Base-by-base conservation (phyloP, 2,329 filamentous ascomycete species). In the Septoria petroselini region DNA sequence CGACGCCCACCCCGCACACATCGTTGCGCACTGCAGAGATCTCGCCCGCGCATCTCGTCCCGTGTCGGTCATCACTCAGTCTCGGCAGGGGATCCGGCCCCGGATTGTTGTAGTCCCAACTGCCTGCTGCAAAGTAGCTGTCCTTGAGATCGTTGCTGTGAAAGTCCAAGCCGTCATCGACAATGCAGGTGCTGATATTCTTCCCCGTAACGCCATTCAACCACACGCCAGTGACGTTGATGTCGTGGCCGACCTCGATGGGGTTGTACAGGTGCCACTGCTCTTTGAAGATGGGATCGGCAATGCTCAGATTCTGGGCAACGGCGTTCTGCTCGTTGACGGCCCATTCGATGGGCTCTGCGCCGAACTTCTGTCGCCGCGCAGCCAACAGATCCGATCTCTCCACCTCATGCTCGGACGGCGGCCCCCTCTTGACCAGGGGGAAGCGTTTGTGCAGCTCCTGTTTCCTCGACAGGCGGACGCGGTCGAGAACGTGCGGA, bases 151-250 rank as follows among this genome's bases (percentile, higher is more conserved):
- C 93, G 19, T 88, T 79, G 73, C 91, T 97, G 72, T 95, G 82
- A 85, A 98, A 93, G 65, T 98, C 93, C 58, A 98, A 71, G 0
- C 93, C 93, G 70, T 98, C 93, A 64, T 98, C 93, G 3, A 98
- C 88, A 60, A 98, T 93, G 47, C 91, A 91, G 2, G 95, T 89
- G 1, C 88, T 95, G 14, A 86, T 80, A 54, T 91, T 91, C 62
- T 88, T 82, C 46, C 93, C 93, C 0, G 91, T 97, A 50, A 96
- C 84, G 3, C 91, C 91, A 60, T 93, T 82, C 61, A 88, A 68
- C 93, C 93, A 98, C 4, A 97, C 78, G 9, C 84, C 89, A 0
- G 90, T 95, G n/a, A 97, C 90, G 63, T 98, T 98, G 64, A 98
- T 80, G 67, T 98, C 93, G 70, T 97, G 88, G 4, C 91, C 91